Percentiles rank a stretch among this genome's conserved stretches.
Conservation (phyloP, 2,329 filamentous ascomycete genomes). For the Aureobasidium sp. region DNA sequence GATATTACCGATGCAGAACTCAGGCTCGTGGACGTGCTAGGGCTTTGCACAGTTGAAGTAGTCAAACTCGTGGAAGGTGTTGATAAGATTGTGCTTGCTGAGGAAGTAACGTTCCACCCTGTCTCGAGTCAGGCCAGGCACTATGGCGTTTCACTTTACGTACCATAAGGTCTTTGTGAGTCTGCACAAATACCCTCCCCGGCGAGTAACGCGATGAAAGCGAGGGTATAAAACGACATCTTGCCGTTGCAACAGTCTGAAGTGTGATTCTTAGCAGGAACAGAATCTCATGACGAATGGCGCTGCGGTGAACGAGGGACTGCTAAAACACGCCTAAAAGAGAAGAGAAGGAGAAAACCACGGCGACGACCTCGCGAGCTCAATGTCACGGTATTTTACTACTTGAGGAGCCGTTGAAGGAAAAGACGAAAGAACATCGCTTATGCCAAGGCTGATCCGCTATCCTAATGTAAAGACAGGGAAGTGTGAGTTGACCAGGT, state of each 20-base stretch:
- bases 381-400: slow-evolving; percentile 8
- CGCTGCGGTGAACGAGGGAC: background rate
- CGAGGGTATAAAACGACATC: slow-evolving; percentile 3
- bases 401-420: background rate
- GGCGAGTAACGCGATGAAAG: background rate
- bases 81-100: background rate
- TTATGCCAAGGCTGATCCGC: slow-evolving; percentile 11
- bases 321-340: background rate
- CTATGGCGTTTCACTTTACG: background rate
- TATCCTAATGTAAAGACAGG: background rate
- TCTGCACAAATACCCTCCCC: background rate
- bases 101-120: slow-evolving; percentile 3
- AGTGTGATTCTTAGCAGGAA: background rate
- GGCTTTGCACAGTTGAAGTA: background rate
- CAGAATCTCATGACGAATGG: background rate
- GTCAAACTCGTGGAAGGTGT: background rate
- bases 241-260: background rate
- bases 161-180: background rate
- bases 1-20: background rate
- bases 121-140: background rate
- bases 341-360: background rate
- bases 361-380: background rate
- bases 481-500: slow-evolving; percentile 1
- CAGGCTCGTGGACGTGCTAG: background rate
- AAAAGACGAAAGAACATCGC: slow-evolving; percentile 1